Evolutionary conservation across 306 rosid species (phyloP).

Genomic region (Acacia melanoxylon): DNA sequence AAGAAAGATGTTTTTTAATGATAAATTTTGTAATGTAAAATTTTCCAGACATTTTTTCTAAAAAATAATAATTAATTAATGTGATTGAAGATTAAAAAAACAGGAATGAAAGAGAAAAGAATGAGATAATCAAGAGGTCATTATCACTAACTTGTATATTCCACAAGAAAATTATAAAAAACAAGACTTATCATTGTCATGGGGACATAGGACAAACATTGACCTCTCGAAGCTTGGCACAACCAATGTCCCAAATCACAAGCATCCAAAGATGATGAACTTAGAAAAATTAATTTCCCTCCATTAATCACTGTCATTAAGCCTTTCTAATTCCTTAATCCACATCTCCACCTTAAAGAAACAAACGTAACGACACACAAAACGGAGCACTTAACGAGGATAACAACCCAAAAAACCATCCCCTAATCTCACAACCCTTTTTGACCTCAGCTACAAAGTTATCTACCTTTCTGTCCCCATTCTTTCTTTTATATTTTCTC

Average conservation of each 20-base stretch:
- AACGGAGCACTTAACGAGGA: conserved; percentile 51
- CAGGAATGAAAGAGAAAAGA: not conserved
- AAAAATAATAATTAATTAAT: too few species aligned
- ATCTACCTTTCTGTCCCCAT: conserved; percentile 46
- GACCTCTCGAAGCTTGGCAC: conserved; percentile 32
- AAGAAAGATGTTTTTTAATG: too few species aligned
- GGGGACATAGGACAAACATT: conserved; percentile 18
- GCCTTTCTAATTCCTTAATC: not conserved
- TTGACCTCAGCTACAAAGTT: conserved; percentile 42
- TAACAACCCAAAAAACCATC: conserved; percentile 35
- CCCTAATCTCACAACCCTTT: not conserved
- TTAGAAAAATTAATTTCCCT: conserved; percentile 14
- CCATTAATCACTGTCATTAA: not conserved
- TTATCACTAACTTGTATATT: conserved; percentile 8
- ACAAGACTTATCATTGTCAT: conserved; percentile 42
- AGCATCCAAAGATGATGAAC: conserved; percentile 38
- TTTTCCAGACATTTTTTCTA: too few species aligned
- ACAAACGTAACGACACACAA: conserved; percentile 41
- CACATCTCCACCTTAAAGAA: conserved; percentile 7
- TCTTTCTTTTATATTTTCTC: not conserved
- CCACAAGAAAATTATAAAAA: not conserved
- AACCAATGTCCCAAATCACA: conserved; percentile 23
- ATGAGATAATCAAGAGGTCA: conserved; percentile 14
- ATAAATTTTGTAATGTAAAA: too few species aligned
- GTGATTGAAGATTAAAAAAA: not conserved